phyloP scores from a whole-genome alignment of 805 yeast species.

The Candida taoyuanica region DNA sequence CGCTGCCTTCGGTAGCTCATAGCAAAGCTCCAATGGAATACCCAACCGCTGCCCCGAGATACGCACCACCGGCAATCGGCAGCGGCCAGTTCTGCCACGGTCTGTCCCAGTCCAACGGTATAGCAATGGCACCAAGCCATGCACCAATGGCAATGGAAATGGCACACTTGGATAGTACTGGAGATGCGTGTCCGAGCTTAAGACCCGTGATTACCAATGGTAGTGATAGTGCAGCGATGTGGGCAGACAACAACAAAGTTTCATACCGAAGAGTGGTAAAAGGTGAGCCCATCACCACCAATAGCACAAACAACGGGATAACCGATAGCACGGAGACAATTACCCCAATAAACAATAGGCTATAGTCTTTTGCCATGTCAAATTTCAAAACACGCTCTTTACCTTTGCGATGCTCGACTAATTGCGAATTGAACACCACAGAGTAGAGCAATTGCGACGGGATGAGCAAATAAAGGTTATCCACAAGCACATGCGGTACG shows the following conservation, averaged over 20 bases:
- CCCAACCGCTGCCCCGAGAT: slow-evolving; percentile 68
- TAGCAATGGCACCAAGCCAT: slow-evolving; percentile 91
- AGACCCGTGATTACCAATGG: slow-evolving; percentile 64
- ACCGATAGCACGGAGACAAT: slow-evolving; percentile 19
- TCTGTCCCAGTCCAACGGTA: slow-evolving; percentile 97
- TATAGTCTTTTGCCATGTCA: slow-evolving; percentile 5
- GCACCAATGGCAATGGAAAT: slow-evolving; percentile 51
- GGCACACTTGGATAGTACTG: slow-evolving; percentile 29
- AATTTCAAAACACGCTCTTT: slow-evolving; percentile 7
- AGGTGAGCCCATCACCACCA: slow-evolving; percentile 81
- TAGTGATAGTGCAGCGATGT: slow-evolving; percentile 52
- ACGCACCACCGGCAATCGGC: slow-evolving; percentile 76
- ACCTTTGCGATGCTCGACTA: slow-evolving; percentile 8
- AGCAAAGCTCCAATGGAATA: slow-evolving; percentile 36
- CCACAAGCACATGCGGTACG: not conserved
- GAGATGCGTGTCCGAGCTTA: slow-evolving; percentile 34
- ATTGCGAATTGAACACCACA: slow-evolving; percentile 5
- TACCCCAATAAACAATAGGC: slow-evolving; percentile 11
- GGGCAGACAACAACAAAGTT: slow-evolving; percentile 58
- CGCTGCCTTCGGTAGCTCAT: too few species aligned
- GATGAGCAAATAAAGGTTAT: slow-evolving; percentile 2
- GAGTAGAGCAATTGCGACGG: slow-evolving; percentile 7
- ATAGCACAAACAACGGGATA: slow-evolving; percentile 29
- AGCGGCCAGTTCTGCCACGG: slow-evolving; percentile 97
- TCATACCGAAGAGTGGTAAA: slow-evolving; percentile 45